Evolutionary conservation across 345 rosid species (phyloP).

Genomic region (Pseudoturritis turrita): DNA sequence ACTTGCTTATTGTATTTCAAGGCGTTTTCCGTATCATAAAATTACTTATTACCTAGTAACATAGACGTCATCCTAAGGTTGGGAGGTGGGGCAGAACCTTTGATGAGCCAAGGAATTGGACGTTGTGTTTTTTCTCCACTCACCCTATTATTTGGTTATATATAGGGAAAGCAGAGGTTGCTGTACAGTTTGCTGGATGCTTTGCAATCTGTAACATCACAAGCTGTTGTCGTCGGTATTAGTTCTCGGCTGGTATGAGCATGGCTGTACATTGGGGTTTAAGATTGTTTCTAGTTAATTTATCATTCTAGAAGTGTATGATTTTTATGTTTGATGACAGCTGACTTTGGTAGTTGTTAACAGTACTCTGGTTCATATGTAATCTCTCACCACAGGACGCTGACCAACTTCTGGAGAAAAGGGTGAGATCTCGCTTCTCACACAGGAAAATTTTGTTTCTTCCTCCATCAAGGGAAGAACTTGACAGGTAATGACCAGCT

Average conservation of each 20-base stretch:
- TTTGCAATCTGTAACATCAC: slow-evolving; percentile 88
- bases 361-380: neutral
- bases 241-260: slow-evolving; percentile 72
- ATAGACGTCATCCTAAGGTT: neutral
- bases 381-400: slow-evolving; percentile 60
- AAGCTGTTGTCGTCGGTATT: slow-evolving; percentile 81
- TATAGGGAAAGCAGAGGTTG: slow-evolving; percentile 85
- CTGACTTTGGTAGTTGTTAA: neutral
- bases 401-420: slow-evolving; percentile 91
- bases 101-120: neutral
- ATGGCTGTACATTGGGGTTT: neutral
- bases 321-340: neutral
- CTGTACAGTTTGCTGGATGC: slow-evolving; percentile 89
- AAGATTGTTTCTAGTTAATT: neutral
- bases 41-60: neutral
- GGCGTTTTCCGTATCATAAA: neutral
- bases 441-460: slow-evolving; percentile 79
- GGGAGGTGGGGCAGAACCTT: neutral
- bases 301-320: neutral
- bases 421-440: slow-evolving; percentile 95
- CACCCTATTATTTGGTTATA: slow-evolving; percentile 5
- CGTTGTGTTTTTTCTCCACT: slow-evolving; percentile 8
- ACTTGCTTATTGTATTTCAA: neutral
- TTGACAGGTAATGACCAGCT: slow-evolving; percentile 47
- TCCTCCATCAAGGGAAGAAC: slow-evolving; percentile 67